A percentile compares a stretch with the other conserved stretches of the same genome.
phyloP scores from a whole-genome alignment of 2,329 filamentous ascomycete genomes.

The Trichophyton verrucosum region DNA sequence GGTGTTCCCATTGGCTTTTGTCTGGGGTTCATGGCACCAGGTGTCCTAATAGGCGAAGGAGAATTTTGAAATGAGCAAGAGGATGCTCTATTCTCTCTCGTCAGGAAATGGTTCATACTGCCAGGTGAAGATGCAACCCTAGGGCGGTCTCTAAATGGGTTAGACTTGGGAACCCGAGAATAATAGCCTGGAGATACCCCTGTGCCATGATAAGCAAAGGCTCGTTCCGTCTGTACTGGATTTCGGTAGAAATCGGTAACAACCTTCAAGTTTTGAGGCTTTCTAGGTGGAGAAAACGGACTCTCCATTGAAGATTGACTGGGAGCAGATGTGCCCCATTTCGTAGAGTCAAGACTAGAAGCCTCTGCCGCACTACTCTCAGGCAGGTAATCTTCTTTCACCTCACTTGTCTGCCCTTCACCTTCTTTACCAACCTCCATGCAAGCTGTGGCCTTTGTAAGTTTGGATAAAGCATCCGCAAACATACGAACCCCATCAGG shows the following conservation, averaged over 20 bases:
- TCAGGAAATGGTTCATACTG: background rate
- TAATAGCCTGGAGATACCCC: background rate
- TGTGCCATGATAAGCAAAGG: background rate
- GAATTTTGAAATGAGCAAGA: slow-evolving; percentile 9
- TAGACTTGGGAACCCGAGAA: background rate
- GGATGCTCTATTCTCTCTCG: slow-evolving; percentile 3
- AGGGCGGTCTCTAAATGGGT: slow-evolving; percentile 11
- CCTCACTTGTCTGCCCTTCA: background rate
- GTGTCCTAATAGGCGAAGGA: background rate
- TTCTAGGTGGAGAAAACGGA: background rate
- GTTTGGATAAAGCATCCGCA: slow-evolving; percentile 6
- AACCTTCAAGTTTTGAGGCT: background rate
- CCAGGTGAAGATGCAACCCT: background rate
- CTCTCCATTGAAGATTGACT: background rate
- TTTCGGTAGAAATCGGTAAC: background rate
- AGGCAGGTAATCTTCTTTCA: no score
- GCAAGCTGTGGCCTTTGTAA: background rate
- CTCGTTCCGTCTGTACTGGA: background rate
- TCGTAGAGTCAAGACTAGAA: background rate
- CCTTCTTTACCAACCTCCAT: background rate
- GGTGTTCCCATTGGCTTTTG: background rate
- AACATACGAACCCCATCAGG: slow-evolving; percentile 8
- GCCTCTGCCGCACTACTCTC: background rate
- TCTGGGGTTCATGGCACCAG: background rate
- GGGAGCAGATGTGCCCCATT: background rate